Base-by-base conservation (phyloP, 495 filamentous ascomycete genomes). In the Aspergillus ostianus region DNA sequence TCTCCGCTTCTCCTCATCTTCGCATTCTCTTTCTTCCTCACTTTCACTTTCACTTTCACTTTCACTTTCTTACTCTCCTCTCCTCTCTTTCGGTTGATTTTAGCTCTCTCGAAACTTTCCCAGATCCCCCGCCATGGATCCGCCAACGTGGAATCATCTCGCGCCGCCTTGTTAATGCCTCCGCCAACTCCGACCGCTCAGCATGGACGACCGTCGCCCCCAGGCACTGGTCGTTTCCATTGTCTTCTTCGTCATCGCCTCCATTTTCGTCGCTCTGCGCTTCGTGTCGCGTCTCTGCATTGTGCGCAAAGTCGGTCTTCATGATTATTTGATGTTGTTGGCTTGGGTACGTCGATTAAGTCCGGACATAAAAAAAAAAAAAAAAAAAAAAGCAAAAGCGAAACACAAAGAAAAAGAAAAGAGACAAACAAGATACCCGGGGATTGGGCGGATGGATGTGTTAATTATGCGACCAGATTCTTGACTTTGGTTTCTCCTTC, bases 271-370 rank as follows among this genome's bases (percentile, higher is more conserved):
- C 56, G 78, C 78, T 26, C 80, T 90, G 3, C 83, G 92, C 21
- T 79, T 95, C 55, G 64, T 90, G 29, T 91, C 89, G 44, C 83
- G 92, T 23, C 78, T 85, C 49, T 85, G 82, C 30, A 86, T 98
- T 41, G 86, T 95, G 50, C 84, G 83, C 61, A 84, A 76, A 57
- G 71, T 92, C 15, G 81, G 80, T 29, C 78, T 79, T 69, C 91
- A 96, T 70, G 93, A 98, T 74, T 91, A 90, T 75, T 82, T 90
- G 64, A 96, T 98, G 61, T 68, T 92, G 21, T 47, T 91, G 58
- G 91, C 92, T 62, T 97, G 90, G 93, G 81, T 91, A 77, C 63
- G 77, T 49, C 3, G n/a, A 47, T 55, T 20, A 6, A 46, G 29
- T 49, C 41, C 47, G 26, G 10, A 41, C 23, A 26, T 26, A 26